Conservation (phyloP, 2,329 filamentous ascomycete species). For the Nigrospora sphaerica region DNA sequence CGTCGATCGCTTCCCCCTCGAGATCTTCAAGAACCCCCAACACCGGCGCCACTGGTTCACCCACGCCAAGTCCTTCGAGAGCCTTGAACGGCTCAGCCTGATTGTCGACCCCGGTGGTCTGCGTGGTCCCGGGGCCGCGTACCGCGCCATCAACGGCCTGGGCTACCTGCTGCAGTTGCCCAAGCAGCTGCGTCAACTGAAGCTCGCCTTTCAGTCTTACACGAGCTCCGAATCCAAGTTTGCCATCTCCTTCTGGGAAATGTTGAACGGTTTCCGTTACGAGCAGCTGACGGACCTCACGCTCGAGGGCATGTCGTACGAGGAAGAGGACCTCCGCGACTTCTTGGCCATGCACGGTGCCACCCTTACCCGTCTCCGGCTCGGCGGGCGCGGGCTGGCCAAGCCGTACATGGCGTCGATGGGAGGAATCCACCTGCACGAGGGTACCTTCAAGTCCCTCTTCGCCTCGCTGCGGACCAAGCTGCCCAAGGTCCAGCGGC, state of each 20-base stretch:
- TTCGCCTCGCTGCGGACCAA: slow-evolving; percentile 30
- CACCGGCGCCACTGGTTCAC: slow-evolving; percentile 34
- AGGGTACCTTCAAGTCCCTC: slow-evolving; percentile 35
- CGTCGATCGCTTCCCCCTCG: slow-evolving; percentile 35
- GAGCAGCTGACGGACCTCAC: slow-evolving; percentile 30
- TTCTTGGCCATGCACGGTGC: slow-evolving; percentile 33
- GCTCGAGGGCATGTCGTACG: slow-evolving; percentile 34
- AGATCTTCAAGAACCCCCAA: slow-evolving; percentile 28
- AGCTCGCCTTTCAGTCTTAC: slow-evolving; percentile 33
- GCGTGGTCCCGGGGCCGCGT: slow-evolving; percentile 26
- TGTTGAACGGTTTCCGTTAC: slow-evolving; percentile 30
- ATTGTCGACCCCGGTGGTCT: slow-evolving; percentile 31
- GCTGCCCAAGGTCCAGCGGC: slow-evolving; percentile 29
- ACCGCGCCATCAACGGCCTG: slow-evolving; percentile 34
- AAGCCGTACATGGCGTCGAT: slow-evolving; percentile 29
- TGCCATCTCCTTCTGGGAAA: slow-evolving; percentile 29
- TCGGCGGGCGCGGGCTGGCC: slow-evolving; percentile 36
- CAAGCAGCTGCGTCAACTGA: slow-evolving; percentile 27
- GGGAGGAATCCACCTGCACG: slow-evolving; percentile 36
- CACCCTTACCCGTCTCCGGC: slow-evolving; percentile 31
- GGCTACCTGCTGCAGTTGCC: slow-evolving; percentile 33
- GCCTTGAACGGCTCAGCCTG: slow-evolving; percentile 29
- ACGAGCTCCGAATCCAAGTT: slow-evolving; percentile 31
- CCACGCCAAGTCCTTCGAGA: slow-evolving; percentile 30
- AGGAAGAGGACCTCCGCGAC: slow-evolving; percentile 33